These are phyloP conservation scores for Neospermospora avenae DNA, from an alignment of 2,329 filamentous ascomycete genomes.

Conservation along the genomic window DNA sequence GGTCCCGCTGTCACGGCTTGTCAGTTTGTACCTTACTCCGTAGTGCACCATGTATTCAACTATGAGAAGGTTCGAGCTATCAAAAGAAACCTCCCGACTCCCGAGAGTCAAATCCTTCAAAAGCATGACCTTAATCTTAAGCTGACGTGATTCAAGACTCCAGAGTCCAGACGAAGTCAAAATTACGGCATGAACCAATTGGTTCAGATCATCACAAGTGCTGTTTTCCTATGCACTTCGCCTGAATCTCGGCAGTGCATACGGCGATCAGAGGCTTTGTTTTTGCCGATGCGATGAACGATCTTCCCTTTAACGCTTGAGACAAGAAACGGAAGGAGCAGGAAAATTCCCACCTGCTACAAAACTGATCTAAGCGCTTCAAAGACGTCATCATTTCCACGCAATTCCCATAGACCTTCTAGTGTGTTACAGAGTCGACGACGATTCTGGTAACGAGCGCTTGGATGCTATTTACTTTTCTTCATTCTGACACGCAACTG, in stretches of 20 bases:
- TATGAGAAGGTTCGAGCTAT: not conserved
- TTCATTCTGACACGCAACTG: not conserved
- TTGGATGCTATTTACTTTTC: not conserved
- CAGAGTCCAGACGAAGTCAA: not conserved
- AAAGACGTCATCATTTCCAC: slow-evolving; percentile 4
- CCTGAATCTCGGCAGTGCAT: not conserved
- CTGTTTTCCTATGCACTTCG: not conserved
- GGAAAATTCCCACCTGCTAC: not conserved
- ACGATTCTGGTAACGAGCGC: slow-evolving; percentile 5
- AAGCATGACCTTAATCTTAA: slow-evolving; percentile 8
- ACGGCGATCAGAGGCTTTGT: not conserved
- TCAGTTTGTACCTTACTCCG: not conserved
- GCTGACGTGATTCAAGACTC: slow-evolving; percentile 11
- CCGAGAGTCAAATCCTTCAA: not conserved
- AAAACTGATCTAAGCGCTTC: not conserved
- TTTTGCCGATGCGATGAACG: not conserved
- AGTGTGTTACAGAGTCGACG: not conserved
- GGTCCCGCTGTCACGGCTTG: slow-evolving; percentile 2
- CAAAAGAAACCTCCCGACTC: not conserved
- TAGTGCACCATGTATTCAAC: not conserved
- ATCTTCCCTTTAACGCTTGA: slow-evolving; percentile 2
- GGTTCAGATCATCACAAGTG: not conserved
- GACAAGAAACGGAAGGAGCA: not conserved
- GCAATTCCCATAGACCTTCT: not conserved
- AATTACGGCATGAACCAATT: slow-evolving; percentile 11